Conservation (phyloP, 192 early-diverging fungal species). For the Coemansia aciculifera region DNA sequence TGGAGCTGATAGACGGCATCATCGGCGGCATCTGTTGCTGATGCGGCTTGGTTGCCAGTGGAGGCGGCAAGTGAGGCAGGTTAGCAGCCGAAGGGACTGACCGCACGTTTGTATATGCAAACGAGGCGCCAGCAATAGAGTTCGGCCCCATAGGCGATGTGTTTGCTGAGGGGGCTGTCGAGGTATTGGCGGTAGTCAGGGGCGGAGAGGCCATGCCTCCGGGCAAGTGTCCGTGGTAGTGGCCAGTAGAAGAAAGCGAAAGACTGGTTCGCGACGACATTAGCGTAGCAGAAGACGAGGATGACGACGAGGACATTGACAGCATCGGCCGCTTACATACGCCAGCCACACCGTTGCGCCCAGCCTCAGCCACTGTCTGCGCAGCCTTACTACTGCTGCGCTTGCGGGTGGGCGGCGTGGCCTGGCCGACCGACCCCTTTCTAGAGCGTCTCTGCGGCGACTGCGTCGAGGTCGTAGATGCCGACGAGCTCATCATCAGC, state of each 20-base stretch:
- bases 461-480: neutral
- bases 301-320: neutral
- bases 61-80: neutral
- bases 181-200: constrained; percentile 6
- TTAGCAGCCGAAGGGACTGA: neutral
- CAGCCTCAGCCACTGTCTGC: neutral
- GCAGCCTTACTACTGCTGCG: constrained; percentile 8
- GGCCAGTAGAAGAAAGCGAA: neutral
- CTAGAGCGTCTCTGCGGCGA: constrained; percentile 2
- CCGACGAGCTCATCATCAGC: constrained; percentile 11
- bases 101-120: neutral
- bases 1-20: constrained; percentile 7
- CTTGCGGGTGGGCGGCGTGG: neutral
- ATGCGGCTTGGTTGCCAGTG: neutral
- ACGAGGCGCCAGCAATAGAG: neutral
- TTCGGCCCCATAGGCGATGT: constrained; percentile 28
- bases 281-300: constrained; percentile 5
- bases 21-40: neutral
- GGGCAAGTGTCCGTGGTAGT: constrained; percentile 1
- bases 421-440: neutral
- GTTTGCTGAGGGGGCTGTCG: constrained; percentile 18
- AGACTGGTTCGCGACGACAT: neutral
- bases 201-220: constrained; percentile 16
- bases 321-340: constrained; percentile 10
- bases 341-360: neutral